phyloP scores from a whole-genome alignment of 2,329 filamentous ascomycete species.

The Gaeumannomyces tritici region DNA sequence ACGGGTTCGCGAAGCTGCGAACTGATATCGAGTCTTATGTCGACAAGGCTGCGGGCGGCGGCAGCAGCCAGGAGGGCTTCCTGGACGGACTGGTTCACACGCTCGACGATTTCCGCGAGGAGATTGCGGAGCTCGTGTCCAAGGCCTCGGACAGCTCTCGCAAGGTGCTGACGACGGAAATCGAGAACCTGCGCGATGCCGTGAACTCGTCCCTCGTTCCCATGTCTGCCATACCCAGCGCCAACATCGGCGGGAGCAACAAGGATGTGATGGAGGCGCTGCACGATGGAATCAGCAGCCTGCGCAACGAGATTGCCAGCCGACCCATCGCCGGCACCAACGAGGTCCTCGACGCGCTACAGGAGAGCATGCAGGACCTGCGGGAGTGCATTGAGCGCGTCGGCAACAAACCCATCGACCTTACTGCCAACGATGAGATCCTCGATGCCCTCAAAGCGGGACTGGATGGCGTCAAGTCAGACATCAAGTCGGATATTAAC shows the following conservation, averaged over 20 bases:
- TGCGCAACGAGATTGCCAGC: slow-evolving; percentile 66
- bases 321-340: slow-evolving; percentile 61
- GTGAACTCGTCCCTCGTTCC: slow-evolving; percentile 62
- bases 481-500: slow-evolving; percentile 48
- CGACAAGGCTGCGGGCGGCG: slow-evolving; percentile 60
- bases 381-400: slow-evolving; percentile 69
- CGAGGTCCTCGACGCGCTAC: slow-evolving; percentile 81
- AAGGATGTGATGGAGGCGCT: slow-evolving; percentile 64
- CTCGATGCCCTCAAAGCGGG: slow-evolving; percentile 80
- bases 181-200: slow-evolving; percentile 71
- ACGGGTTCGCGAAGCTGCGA: slow-evolving; percentile 74
- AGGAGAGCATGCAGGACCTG: slow-evolving; percentile 75
- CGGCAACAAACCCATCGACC: slow-evolving; percentile 68
- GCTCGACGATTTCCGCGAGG: slow-evolving; percentile 57
- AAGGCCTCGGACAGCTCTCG: slow-evolving; percentile 40
- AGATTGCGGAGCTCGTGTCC: slow-evolving; percentile 53
- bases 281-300: slow-evolving; percentile 60
- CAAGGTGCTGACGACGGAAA: slow-evolving; percentile 69
- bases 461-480: slow-evolving; percentile 62
- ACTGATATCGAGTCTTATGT: slow-evolving; percentile 74
- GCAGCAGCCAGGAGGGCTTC: slow-evolving; percentile 67
- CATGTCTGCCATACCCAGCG: slow-evolving; percentile 8
- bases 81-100: slow-evolving; percentile 57
- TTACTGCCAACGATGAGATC: slow-evolving; percentile 82
- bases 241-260: slow-evolving; percentile 29